These are phyloP conservation scores for Starmerella gropengiesseri DNA, from an alignment of 805 yeast species.

Conservation along the genomic window DNA sequence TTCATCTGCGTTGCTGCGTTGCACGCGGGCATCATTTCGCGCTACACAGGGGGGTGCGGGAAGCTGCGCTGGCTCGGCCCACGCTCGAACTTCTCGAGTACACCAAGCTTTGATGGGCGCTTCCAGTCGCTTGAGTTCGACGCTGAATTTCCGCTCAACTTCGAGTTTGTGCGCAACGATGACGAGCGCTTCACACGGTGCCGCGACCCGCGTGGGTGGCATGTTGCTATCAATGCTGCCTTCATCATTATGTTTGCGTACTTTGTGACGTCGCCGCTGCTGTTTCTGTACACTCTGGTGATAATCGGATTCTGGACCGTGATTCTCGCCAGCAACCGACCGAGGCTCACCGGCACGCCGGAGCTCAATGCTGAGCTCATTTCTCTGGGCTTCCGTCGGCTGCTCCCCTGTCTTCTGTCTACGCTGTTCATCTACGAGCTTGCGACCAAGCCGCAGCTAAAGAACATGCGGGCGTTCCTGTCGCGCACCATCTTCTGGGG, in stretches of 20 bases:
- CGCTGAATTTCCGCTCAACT: conserved; percentile 68
- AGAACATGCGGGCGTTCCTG: conserved; percentile 25
- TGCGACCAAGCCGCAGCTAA: conserved; percentile 30
- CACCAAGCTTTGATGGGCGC: conserved; percentile 39
- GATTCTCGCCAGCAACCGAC: conserved; percentile 71
- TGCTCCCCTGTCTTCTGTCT: conserved; percentile 64
- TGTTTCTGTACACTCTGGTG: conserved; percentile 51
- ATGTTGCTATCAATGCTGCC: conserved; percentile 47
- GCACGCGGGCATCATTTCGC: conserved; percentile 71
- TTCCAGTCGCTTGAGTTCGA: conserved; percentile 48
- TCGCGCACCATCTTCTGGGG: conserved; percentile 51
- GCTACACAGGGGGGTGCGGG: conserved; percentile 71
- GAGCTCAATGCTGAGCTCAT: conserved; percentile 49
- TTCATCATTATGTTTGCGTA: conserved; percentile 40
- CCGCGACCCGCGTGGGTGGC: conserved; percentile 52
- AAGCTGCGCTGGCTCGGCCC: conserved; percentile 47
- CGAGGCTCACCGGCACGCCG: conserved; percentile 35
- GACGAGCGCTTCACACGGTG: conserved; percentile 34
- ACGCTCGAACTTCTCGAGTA: conserved; percentile 38
- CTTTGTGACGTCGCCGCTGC: conserved; percentile 41
- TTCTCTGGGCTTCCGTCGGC: conserved; percentile 60
- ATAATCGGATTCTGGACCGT: conserved; percentile 78
- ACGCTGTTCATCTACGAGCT: conserved; percentile 58
- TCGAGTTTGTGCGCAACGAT: conserved; percentile 39
- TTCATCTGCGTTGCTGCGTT: conserved; percentile 83